Evolutionary conservation across 495 filamentous ascomycete genomes (phyloP).

Genomic region (Articulospora tetracladia): DNA sequence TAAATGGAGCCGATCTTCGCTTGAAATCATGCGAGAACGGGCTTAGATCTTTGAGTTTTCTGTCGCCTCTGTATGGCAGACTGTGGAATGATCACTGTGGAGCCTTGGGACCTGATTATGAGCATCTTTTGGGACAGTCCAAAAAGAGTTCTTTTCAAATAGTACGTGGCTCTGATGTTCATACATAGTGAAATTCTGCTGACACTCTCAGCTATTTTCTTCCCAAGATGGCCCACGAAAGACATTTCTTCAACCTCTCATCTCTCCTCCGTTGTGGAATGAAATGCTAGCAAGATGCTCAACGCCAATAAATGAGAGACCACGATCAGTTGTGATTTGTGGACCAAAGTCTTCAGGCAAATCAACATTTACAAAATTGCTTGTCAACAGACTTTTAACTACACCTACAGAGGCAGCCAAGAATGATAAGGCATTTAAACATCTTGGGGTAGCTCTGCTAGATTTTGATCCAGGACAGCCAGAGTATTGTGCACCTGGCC

Average conservation of each 20-base stretch:
- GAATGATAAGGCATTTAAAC: conserved; percentile 15
- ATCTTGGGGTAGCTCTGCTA: conserved; percentile 52
- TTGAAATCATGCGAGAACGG: conserved; percentile 47
- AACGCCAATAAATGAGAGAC: conserved; percentile 36
- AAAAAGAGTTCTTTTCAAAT: conserved; percentile 16
- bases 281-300: conserved; percentile 34
- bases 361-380: conserved; percentile 76
- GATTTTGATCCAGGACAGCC: conserved; percentile 85
- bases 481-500: conserved; percentile 74
- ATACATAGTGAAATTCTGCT: background rate
- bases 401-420: conserved; percentile 37
- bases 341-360: conserved; percentile 85
- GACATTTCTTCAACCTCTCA: conserved; percentile 52
- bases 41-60: conserved; percentile 51
- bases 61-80: conserved; percentile 67
- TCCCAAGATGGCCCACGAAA: conserved; percentile 40
- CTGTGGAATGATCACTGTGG: conserved; percentile 64
- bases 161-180: conserved; percentile 1
- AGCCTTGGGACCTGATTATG: conserved; percentile 10
- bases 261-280: conserved; percentile 65
- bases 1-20: conserved; percentile 47
- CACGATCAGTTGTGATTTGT: conserved; percentile 55
- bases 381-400: conserved; percentile 66
- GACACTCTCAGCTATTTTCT: conserved; percentile 37
- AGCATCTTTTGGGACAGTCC: background rate